Conservation (phyloP, 2,329 filamentous ascomycete species). For the Celoporthe dispersa region DNA sequence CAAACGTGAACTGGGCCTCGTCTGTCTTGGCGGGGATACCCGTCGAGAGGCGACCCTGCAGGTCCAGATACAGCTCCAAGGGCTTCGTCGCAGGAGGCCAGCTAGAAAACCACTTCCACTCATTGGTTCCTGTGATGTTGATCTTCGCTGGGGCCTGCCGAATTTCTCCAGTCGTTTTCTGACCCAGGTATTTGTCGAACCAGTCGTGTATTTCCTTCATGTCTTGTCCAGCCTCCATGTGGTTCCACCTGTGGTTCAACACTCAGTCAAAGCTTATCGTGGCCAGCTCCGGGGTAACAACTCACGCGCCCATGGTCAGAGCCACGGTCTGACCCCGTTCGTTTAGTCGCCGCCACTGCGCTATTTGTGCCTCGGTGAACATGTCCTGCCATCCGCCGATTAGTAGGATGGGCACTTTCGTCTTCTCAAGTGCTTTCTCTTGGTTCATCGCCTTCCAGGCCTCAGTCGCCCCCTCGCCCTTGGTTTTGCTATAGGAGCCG, state of each 20-base stretch:
- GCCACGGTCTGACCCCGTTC: constrained; percentile 17
- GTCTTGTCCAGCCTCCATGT: constrained; percentile 7
- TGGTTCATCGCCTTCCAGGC: constrained; percentile 26
- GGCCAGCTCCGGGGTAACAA: neutral
- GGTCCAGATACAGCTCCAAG: constrained; percentile 19
- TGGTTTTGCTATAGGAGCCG: neutral
- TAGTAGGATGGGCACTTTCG: constrained; percentile 19
- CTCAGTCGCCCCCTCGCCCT: neutral
- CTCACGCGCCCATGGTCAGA: constrained; percentile 23
- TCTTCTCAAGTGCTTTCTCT: neutral
- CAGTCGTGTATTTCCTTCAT: constrained; percentile 18
- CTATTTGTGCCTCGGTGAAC: neutral
- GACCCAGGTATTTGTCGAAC: constrained; percentile 25
- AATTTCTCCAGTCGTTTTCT: neutral
- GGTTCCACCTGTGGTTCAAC: constrained; percentile 13
- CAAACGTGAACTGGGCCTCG: constrained; percentile 31
- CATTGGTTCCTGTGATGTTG: constrained; percentile 20
- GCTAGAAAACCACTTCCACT: constrained; percentile 24
- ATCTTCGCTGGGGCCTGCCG: constrained; percentile 19
- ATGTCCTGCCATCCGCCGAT: constrained; percentile 27
- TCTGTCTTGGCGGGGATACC: neutral
- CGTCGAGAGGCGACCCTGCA: constrained; percentile 12
- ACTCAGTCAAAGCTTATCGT: neutral
- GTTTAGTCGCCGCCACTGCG: constrained; percentile 19
- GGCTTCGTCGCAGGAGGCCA: constrained; percentile 28